Evolutionary conservation across 495 filamentous ascomycete species (phyloP).

Genomic region (Penicillium cinerascens): DNA sequence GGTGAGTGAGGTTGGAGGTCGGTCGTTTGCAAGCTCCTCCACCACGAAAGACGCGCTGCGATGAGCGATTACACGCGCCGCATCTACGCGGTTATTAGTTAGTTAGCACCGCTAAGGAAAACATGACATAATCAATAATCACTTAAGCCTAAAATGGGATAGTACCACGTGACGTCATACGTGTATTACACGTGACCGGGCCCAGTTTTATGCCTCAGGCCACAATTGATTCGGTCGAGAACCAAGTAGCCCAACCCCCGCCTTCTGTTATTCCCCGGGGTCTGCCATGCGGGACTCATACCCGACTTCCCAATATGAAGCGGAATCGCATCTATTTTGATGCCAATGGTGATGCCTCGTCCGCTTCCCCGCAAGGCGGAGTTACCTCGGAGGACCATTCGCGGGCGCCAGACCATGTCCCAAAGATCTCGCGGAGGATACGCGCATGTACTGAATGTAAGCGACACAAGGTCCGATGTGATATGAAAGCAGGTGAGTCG

Average conservation of each 20-base stretch:
- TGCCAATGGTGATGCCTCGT: conserved; percentile 40
- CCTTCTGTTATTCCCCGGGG: conserved; percentile 23
- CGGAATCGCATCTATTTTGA: conserved; percentile 46
- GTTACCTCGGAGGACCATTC: conserved; percentile 33
- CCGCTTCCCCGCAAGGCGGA: conserved; percentile 33
- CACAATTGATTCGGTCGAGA: conserved; percentile 17
- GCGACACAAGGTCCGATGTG: conserved; percentile 52
- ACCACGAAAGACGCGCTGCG: conserved; percentile 33
- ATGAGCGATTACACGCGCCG: conserved; percentile 20
- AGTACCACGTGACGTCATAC: conserved; percentile 13
- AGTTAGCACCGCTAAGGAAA: too few relatives aligned
- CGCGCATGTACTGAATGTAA: conserved; percentile 54
- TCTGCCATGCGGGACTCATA: conserved; percentile 19
- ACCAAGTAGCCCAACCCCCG: conserved; percentile 23
- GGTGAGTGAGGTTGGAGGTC: background rate
- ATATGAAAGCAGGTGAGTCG: conserved; percentile 46
- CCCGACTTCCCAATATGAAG: conserved; percentile 35
- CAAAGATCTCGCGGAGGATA: conserved; percentile 55
- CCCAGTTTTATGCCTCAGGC: conserved; percentile 15
- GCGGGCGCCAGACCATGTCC: conserved; percentile 34
- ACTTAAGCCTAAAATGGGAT: conserved; percentile 30
- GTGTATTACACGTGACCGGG: conserved; percentile 22
- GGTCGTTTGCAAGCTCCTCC: conserved; percentile 3
- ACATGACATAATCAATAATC: too few relatives aligned
- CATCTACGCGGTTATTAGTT: too few relatives aligned